phyloP scores from a whole-genome alignment of 352 stramenopile genomes.

The Phytophthora melonis region DNA sequence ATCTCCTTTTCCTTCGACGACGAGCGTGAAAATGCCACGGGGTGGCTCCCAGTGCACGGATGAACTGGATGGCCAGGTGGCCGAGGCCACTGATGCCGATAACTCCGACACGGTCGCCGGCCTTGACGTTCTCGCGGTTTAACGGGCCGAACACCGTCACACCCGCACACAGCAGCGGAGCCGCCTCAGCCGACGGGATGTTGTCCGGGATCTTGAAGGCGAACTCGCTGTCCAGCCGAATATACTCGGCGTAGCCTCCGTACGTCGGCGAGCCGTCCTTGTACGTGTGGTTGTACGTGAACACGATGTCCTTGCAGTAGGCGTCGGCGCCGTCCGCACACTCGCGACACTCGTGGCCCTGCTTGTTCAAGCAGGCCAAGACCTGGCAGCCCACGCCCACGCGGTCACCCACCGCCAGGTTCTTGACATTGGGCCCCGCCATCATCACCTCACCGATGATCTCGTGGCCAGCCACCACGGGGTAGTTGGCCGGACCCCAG shows the following conservation, averaged over 20 bases:
- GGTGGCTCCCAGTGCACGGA: conserved; percentile 61
- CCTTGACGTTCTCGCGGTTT: conserved; percentile 59
- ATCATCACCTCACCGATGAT: conserved; percentile 52
- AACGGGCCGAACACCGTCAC: conserved; percentile 85
- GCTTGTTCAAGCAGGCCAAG: conserved; percentile 69
- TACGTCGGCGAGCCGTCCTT: conserved; percentile 52
- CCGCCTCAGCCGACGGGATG: conserved; percentile 53
- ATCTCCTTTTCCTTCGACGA: conserved; percentile 78
- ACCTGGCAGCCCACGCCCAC: conserved; percentile 86
- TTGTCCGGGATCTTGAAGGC: conserved; percentile 71
- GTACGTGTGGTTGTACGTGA: conserved; percentile 67
- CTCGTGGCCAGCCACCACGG: conserved; percentile 58
- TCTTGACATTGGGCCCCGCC: conserved; percentile 58
- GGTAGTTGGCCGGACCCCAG: conserved; percentile 55
- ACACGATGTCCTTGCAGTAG: conserved; percentile 60
- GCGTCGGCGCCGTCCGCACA: conserved; percentile 70
- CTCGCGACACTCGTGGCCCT: conserved; percentile 66
- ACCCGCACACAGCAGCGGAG: conserved; percentile 83
- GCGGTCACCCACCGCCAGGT: conserved; percentile 75
- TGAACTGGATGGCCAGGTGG: conserved; percentile 88
- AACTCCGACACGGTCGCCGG: conserved; percentile 68
- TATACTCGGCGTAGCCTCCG: conserved; percentile 80
- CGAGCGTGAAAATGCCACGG: conserved; percentile 70
- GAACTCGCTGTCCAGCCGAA: conserved; percentile 77
- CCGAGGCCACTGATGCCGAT: conserved; percentile 87